Base-by-base conservation (phyloP, 805 yeast genomes). In the Yarrowia sp. region DNA sequence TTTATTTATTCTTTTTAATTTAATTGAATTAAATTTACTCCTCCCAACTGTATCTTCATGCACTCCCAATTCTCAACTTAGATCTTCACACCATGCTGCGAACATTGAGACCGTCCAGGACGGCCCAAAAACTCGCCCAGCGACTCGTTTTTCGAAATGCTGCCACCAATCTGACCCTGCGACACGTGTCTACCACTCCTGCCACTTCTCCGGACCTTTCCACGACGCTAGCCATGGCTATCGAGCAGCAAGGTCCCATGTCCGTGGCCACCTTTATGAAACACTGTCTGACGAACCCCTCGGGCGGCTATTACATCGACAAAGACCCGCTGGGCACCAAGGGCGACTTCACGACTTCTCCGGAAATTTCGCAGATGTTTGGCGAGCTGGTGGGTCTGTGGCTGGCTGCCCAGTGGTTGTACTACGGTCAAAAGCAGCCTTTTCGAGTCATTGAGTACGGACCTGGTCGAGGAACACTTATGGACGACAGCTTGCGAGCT, bases 371-470 rank as follows among this genome's bases (percentile, higher is more conserved):
- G 7, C 90, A 89, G 41, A 87, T 90, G 77, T 90, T 90, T 77
- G 96, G 96, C 21, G 96, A 90, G 73, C 83, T 89, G 78, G 80
- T 89, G 66, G 96, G 95, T 0, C 76, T 90, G 5, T 90, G 96
- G 90, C 17, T 76, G 12, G 64, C 76, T 17, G 71, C 79, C 2
- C 75, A 78, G 38, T 89, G 92, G 89, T 66, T 81, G 35, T 72
- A 77, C 1, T 92, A 87, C 68, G 79, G 82, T 28, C 77, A 73
- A 48, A 86, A 89, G 0, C 41, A 70, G n/a, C 71, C 72, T 12
- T 74, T 87, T 26, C 76, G 86, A 61, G 71, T 90, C 11, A 78
- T 89, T 9, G 96, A 90, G 73, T 85, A 89, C 73, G 96, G 96
- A 0, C 96, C 96, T 0, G 96, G 96, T 4, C 80, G 82, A 69